phyloP scores from a whole-genome alignment of 2,329 filamentous ascomycete species.

The Akanthomyces muscarius region DNA sequence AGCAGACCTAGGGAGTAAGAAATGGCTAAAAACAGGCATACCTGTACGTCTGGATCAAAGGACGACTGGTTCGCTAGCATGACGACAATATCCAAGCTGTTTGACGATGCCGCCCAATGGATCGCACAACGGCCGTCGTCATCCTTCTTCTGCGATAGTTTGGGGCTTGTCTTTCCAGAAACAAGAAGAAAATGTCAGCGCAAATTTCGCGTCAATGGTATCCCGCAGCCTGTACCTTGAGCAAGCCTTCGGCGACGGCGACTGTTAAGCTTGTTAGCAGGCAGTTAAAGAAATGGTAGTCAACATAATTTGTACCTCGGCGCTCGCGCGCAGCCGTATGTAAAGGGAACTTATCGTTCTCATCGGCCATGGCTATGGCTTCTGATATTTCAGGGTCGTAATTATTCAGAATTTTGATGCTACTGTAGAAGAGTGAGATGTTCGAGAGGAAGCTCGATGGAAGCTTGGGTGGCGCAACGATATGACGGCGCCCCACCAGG shows the following conservation, averaged over 20 bases:
- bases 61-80: constrained; percentile 64
- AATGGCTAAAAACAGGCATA: constrained; percentile 30
- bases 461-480: neutral
- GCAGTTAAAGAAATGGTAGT: neutral
- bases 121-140: constrained; percentile 85
- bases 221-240: constrained; percentile 25
- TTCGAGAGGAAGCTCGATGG: neutral
- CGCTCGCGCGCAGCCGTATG: constrained; percentile 86
- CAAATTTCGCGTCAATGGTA: neutral
- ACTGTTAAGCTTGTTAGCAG: constrained; percentile 41
- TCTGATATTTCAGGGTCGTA: neutral
- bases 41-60: constrained; percentile 82
- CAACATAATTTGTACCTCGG: constrained; percentile 54
- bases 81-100: constrained; percentile 69
- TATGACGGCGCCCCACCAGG: neutral
- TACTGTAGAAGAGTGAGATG: neutral
- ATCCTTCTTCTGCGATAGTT: constrained; percentile 68
- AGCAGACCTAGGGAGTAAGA: neutral
- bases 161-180: constrained; percentile 64
- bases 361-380: constrained; percentile 28
- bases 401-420: neutral
- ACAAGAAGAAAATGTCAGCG: neutral
- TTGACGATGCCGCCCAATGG: constrained; percentile 90
- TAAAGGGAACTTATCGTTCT: constrained; percentile 67
- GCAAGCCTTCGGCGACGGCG: constrained; percentile 61